Evolutionary conservation across 352 stramenopile species (phyloP).

Genomic region (Thraustotheca clavata): DNA sequence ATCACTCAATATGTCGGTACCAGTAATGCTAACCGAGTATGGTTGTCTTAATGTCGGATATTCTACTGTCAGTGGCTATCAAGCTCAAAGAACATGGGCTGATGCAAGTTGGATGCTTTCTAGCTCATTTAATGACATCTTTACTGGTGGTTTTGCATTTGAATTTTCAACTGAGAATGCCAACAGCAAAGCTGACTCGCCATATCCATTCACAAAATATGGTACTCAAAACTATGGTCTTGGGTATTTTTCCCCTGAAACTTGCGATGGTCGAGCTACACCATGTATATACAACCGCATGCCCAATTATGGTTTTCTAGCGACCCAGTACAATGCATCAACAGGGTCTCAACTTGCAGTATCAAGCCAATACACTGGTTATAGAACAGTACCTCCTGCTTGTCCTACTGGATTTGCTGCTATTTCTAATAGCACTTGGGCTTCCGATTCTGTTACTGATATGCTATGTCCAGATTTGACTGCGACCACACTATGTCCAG

Average conservation of each 20-base stretch:
- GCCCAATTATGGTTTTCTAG: constrained; percentile 67
- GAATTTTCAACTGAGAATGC: constrained; percentile 73
- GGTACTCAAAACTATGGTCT: constrained; percentile 78
- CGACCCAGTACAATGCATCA: constrained; percentile 28
- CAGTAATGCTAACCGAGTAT: constrained; percentile 75
- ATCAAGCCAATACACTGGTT: neutral
- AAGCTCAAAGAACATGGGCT: constrained; percentile 50
- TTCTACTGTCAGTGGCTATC: constrained; percentile 44
- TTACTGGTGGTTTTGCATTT: constrained; percentile 67
- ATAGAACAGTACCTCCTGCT: constrained; percentile 3
- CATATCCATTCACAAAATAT: constrained; percentile 67
- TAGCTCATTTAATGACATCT: constrained; percentile 36
- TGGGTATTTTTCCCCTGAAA: constrained; percentile 65
- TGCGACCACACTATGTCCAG: constrained; percentile 8
- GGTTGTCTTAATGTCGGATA: constrained; percentile 58
- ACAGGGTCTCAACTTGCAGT: neutral
- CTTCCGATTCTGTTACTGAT: constrained; percentile 3
- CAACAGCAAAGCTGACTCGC: constrained; percentile 42
- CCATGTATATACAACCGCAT: constrained; percentile 58
- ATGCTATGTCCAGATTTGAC: constrained; percentile 19
- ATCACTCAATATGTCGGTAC: constrained; percentile 57
- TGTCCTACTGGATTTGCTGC: constrained; percentile 32
- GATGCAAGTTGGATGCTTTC: constrained; percentile 51
- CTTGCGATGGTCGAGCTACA: constrained; percentile 50
- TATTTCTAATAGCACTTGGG: constrained; percentile 32